Base-by-base conservation (phyloP, 2,329 filamentous ascomycete species). In the Claviceps monticola region DNA sequence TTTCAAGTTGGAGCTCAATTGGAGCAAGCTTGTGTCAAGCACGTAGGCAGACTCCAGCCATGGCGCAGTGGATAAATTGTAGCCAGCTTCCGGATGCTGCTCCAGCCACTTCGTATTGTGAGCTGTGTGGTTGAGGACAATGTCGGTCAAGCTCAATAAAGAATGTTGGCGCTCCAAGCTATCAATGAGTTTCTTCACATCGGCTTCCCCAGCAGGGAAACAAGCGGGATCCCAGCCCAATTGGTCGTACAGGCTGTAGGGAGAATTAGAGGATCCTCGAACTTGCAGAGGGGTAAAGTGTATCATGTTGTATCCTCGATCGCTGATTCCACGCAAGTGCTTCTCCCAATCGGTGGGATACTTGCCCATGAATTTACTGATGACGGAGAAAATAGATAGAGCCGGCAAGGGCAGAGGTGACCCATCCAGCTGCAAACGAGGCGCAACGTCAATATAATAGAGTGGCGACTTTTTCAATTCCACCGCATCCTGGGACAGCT, bases 341-440 rank as follows among this genome's bases (percentile, higher is more conserved):
- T 81, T 84, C 64, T 96, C 82, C 90, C 91, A 98, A 61, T 95
- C 87, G 16, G 75, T 75, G 0, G 91, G 88, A 63, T 93, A 95
- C 62, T 84, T 83, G 56, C 93, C 93, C 88, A 98, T 94, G 71
- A 96, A 96, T 70, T 98, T 98, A 64, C 91, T 96, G 56, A 98
- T 87, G 52, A 91, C 78, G 11, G 93, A 97, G 70, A 96, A 95
- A 58, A 96, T 79, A 14, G 88, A 94, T 48, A 98, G 74, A 1
- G 91, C 88, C 58, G 93, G 83, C 59, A 97, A 74, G 1, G 93
- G 90, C 59, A 98, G 70, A 9, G 81, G 78, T 46, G 80, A 74
- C 51, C 83, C 82, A 51, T 88, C 83, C 53, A 97, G 77, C 11
- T 76, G 80, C 58, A 98, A 74, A 34, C 78, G 78, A 0, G 94